phyloP scores from a whole-genome alignment of 768 basidiomycete species.

The Saitozyma podzolica region DNA sequence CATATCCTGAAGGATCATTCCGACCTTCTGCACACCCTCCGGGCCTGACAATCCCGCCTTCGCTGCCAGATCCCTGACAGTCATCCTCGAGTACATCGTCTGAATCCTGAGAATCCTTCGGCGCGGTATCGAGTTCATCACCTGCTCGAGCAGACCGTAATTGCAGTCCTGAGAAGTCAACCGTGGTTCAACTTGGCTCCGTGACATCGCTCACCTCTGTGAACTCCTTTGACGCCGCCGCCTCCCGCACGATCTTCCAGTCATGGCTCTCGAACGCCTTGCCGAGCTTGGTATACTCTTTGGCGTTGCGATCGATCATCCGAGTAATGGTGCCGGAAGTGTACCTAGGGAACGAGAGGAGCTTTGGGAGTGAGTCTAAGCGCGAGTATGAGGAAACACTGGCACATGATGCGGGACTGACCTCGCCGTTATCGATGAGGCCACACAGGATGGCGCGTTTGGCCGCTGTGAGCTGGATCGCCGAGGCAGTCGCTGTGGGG shows the following conservation, averaged over 20 bases:
- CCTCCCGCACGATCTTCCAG: conserved; percentile 28
- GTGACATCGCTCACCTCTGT: conserved; percentile 19
- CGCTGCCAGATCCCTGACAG: conserved; percentile 21
- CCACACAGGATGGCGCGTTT: conserved; percentile 46
- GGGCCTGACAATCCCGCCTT: conserved; percentile 16
- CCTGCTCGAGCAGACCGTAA: conserved; percentile 32
- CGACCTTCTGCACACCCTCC: conserved; percentile 12
- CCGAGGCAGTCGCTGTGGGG: conserved; percentile 35
- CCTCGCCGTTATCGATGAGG: conserved; percentile 36
- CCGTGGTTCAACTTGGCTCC: not conserved
- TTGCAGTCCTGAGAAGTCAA: conserved; percentile 36
- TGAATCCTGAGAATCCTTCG: conserved; percentile 27
- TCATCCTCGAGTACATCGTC: conserved; percentile 34
- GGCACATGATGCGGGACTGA: conserved; percentile 6
- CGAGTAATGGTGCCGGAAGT: conserved; percentile 24
- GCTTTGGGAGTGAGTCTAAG: conserved; percentile 2
- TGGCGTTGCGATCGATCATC: conserved; percentile 26
- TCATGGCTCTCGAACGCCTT: conserved; percentile 29
- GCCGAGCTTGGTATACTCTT: conserved; percentile 30
- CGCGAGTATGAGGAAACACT: not conserved
- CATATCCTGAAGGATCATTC: conserved; percentile 22
- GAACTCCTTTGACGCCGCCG: conserved; percentile 18
- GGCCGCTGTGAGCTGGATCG: conserved; percentile 35
- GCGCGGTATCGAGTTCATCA: conserved; percentile 28
- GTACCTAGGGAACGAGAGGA: conserved; percentile 29